Conservation (phyloP, 2,329 filamentous ascomycete species). For the Hyphodiscus sp. region DNA sequence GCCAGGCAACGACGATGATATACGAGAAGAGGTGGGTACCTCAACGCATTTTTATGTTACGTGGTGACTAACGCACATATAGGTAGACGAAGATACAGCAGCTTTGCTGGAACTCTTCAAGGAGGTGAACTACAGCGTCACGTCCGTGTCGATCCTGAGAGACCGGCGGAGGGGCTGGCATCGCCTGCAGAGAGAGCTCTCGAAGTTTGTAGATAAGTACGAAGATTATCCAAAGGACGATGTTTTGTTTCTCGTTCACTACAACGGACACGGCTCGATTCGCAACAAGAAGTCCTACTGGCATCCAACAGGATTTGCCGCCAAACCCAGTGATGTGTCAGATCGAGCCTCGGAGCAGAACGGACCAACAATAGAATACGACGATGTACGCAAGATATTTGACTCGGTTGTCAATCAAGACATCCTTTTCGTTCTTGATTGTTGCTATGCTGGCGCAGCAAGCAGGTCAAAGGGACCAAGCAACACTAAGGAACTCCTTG, state of each 20-base stretch:
- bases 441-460: not conserved
- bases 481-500: not conserved
- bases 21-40: not conserved
- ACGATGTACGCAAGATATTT: not conserved
- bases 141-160: not conserved
- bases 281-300: not conserved
- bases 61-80: not conserved
- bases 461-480: not conserved
- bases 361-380: not conserved
- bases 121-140: not conserved
- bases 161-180: not conserved
- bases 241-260: not conserved
- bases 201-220: not conserved
- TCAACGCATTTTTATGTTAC: no score
- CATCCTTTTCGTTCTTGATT: not conserved
- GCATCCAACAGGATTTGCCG: not conserved
- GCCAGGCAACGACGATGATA: not conserved
- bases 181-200: not conserved
- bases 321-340: not conserved
- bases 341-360: not conserved
- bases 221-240: not conserved
- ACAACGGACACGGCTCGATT: conserved; percentile 2
- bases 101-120: not conserved
- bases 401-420: not conserved
- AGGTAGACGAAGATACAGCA: not conserved